Base-by-base conservation (phyloP, 78 protist species). In the Dictyostelium discoideum region DNA sequence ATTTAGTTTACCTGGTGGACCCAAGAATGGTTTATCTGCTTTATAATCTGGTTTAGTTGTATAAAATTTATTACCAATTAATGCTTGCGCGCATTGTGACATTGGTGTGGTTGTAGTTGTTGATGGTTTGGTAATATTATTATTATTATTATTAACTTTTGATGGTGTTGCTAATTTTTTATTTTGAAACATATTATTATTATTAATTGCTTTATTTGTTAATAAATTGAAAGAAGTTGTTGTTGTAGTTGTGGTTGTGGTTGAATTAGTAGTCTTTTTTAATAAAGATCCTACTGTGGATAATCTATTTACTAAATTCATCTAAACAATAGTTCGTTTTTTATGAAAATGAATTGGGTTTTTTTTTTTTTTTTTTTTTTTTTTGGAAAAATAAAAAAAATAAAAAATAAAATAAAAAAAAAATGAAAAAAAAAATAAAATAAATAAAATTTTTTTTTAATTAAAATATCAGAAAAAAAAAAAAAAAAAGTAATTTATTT, bases 81-180 rank as follows among this genome's bases (percentile, higher is more conserved):
- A 69, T 48, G 95, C 87, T 18, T 6, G 77, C 5, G 95, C 95
- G 83, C 85, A 67, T 82, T 90, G 95, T 54, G 95, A 90, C 54
- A 79, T 39, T 74, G 81, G 81, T 74, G 44, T 74, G 16, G 18
- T 26, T 13, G 81, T 74, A 7, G 37, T 26, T 37, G 77, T 69
- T 69, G 77, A 3, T 60, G 37, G 39, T 69, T 9, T 69, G 2
- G 32, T 26, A 11, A 5, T 42, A 42, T 42, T 42, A 63, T n/a
- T n/a, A 60, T 22, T 60, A 67, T 26, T 67, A 24, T 26, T 69
- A 10, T n/a, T 69, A 8, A 10, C 8, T 26, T 8, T 26, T 11
- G 39, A 6, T 32, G 44, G 14, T 29, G 42, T 13, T 74, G 81
- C 10, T 16, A 29, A 6, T 74, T 37, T 74, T 16, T 16, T 29